phyloP scores from a whole-genome alignment of 495 filamentous ascomycete genomes.

The Halenospora varia region DNA sequence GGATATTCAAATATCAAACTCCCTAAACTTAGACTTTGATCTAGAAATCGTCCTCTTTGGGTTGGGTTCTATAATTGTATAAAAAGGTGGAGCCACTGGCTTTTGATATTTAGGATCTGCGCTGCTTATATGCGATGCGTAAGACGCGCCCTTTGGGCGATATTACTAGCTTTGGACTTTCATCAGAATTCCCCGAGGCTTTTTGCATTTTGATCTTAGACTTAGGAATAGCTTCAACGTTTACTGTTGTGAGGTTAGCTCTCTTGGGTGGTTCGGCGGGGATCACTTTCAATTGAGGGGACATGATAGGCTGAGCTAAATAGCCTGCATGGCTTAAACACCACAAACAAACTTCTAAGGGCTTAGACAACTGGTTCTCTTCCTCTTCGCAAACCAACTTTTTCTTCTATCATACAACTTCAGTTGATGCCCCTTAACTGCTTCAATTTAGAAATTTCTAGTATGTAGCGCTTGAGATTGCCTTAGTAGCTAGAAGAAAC shows the following conservation, averaged over 20 bases:
- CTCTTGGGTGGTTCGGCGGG: not conserved
- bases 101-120: not conserved
- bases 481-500: not conserved
- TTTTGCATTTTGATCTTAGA: not conserved
- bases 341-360: not conserved
- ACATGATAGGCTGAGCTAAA: not conserved
- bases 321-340: not conserved
- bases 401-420: conserved; percentile 1
- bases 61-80: not conserved
- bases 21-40: not conserved
- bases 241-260: not conserved
- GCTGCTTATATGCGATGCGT: not conserved
- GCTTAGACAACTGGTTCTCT: not conserved
- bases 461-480: not conserved
- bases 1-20: not conserved
- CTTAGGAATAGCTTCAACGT: not conserved
- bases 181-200: not conserved
- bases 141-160: not conserved
- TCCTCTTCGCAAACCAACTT: not conserved
- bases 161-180: not conserved
- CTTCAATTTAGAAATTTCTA: not conserved
- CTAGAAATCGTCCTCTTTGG: not conserved
- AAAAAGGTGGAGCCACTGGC: not conserved
- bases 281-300: not conserved
- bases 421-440: conserved; percentile 1